Conservation (phyloP, 1,284 basidiomycete genomes). For the Trichosporon sp. region DNA sequence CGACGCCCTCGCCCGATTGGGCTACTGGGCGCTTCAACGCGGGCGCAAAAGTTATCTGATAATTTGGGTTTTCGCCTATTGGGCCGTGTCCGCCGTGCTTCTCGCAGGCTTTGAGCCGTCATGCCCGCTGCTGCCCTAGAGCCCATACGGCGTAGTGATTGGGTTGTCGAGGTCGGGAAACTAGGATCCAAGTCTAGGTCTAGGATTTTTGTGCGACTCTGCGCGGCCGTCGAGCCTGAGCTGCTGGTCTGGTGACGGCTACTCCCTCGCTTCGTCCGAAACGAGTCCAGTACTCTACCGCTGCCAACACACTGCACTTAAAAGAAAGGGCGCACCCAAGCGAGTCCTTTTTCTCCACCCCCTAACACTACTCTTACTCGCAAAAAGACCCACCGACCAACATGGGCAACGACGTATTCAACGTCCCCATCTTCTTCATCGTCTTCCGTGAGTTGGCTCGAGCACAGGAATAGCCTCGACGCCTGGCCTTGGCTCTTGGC, state of each 20-base stretch:
- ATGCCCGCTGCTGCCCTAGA: background rate
- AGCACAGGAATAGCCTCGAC: too few relatives aligned
- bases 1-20: background rate
- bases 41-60: constrained; percentile 6
- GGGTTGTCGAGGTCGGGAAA: background rate
- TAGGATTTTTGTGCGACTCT: background rate
- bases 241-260: background rate
- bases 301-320: background rate
- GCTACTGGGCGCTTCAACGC: background rate
- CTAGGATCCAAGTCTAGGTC: background rate
- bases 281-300: background rate
- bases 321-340: background rate
- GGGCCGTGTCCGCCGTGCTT: background rate
- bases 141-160: background rate
- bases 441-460: constrained; percentile 48
- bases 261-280: background rate
- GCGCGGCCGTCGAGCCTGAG: background rate
- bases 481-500: constrained; percentile 1
- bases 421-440: constrained; percentile 50
- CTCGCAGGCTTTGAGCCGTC: too few relatives aligned
- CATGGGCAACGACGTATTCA: constrained; percentile 44
- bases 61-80: constrained; percentile 5
- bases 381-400: constrained; percentile 15
- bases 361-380: background rate
- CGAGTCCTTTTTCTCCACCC: background rate